A percentile compares a stretch with the other conserved stretches of the same genome.
Conservation (phyloP, 1,284 basidiomycete genomes). For the Schizophyllum commune region DNA sequence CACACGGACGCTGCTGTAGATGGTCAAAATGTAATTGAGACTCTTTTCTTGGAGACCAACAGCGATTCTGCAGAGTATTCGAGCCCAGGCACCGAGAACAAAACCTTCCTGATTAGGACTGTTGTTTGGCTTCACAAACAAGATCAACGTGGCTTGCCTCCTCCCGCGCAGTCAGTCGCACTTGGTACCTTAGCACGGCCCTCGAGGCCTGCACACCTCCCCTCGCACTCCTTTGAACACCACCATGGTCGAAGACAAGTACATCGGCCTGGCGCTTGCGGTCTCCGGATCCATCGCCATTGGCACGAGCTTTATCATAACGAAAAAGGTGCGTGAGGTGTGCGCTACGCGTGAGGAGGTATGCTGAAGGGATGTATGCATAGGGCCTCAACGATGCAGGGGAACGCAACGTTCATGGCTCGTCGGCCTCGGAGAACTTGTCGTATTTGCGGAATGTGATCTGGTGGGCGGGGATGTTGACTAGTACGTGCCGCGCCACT, state of each 20-base stretch:
- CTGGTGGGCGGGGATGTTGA: conserved; percentile 97
- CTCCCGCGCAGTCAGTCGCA: no score
- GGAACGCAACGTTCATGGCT: conserved; percentile 42
- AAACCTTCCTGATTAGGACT: not conserved
- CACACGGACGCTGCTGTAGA: not conserved
- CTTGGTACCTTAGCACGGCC: no score
- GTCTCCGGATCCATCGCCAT: conserved; percentile 80
- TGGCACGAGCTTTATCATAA: conserved; percentile 92
- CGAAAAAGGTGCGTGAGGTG: conserved; percentile 72
- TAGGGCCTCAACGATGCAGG: conserved; percentile 82
- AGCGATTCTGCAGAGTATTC: not conserved
- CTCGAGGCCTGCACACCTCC: no score
- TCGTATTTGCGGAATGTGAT: conserved; percentile 89
- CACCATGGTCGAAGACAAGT: conserved; percentile 81
- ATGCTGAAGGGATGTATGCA: conserved; percentile 6
- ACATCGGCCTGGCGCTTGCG: conserved; percentile 84
- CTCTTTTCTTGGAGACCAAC: not conserved
- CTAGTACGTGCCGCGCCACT: conserved; percentile 55
- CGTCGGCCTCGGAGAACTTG: conserved; percentile 67
- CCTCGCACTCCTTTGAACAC: not conserved
- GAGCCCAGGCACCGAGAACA: not conserved
- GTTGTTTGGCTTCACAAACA: not conserved
- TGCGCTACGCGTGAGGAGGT: not conserved
- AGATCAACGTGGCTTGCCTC: not conserved
- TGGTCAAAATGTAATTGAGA: not conserved